Percentiles rank a stretch among this genome's conserved stretches.
Evolutionary conservation across 768 basidiomycete genomes (phyloP).

Genomic region (Tylopilus sp.): DNA sequence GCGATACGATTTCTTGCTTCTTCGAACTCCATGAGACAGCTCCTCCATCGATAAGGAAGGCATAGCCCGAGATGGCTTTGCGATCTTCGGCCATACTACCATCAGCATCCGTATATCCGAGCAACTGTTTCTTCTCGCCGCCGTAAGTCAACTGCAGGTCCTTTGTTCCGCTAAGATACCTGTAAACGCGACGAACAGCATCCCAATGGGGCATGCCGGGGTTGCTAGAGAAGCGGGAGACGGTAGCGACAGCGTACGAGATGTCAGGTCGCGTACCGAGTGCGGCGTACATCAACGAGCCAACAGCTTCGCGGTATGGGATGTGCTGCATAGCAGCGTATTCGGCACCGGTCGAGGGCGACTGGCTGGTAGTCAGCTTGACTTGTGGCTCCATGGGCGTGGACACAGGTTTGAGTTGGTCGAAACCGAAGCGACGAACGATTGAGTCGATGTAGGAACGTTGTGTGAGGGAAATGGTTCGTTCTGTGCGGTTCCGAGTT

Average conservation of each 20-base stretch:
- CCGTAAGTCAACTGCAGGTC: not conserved
- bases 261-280: constrained; percentile 8
- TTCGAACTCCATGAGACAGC: not conserved
- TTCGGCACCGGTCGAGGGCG: constrained; percentile 17
- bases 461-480: not conserved
- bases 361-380: constrained; percentile 20
- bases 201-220: not conserved
- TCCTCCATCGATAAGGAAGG: not conserved
- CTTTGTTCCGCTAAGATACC: not conserved
- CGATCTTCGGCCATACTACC: not conserved
- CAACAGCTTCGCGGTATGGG: not conserved
- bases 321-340: constrained; percentile 19
- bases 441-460: constrained; percentile 30
- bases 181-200: not conserved
- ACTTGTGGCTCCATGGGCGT: not conserved
- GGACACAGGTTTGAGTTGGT: not conserved
- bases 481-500: not conserved
- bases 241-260: not conserved
- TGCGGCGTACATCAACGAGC: not conserved
- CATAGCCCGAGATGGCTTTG: not conserved
- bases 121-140: not conserved
- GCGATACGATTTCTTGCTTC: not conserved
- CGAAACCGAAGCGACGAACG: constrained; percentile 28
- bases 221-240: not conserved
- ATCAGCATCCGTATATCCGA: not conserved